Base-by-base conservation (phyloP, 2,329 filamentous ascomycete species). In the Ascochyta lentis region DNA sequence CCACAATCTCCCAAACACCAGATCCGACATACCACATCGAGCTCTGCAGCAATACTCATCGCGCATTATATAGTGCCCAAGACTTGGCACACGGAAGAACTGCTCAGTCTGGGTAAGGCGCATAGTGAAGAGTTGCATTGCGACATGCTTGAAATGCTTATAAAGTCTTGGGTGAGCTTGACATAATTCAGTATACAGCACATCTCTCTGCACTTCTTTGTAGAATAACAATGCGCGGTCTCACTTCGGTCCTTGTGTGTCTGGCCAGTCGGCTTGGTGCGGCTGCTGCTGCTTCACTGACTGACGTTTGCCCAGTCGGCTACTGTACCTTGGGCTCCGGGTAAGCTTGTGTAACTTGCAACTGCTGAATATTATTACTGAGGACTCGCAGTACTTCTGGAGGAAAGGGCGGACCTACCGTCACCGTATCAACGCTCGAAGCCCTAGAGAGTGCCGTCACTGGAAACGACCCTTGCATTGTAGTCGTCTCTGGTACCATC, bases 401-500 rank as follows among this genome's bases (percentile, higher is more conserved):
- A 29, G 72, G 72, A 16, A 58, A 56, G 34, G 67, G 68, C 3
- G 70, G 70, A n/a, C 52, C 61, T 8, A 59, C 59, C 6, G 64
- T 69, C 47, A 67, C 59, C 12, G 71, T 73, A 41, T 62, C 59
- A 29, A 66, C 56, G 16, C 56, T 60, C n/a, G 66, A 62, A 8
- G 73, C 74, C 22, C 74, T 83, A 35, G 65, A 72, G 15, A 68
- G 75, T 0, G 81, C 79, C 3, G 76, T 79, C 3, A 62, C 66
- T 4, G 77, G 75, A 10, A 70, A 75, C 8, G 70, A 72, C 2
- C 75, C 76, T 12, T 76, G 74, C 35, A 79, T 82, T 37, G 75
- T 81, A 49, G 75, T 73, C 50, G 67, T 82, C 56, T 76, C 71
- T 12, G 80, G 80, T 39, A 74, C 71, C 37, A 73, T 81, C 47